Base-by-base conservation (phyloP, 352 stramenopile species). In the Pythium periplocum region DNA sequence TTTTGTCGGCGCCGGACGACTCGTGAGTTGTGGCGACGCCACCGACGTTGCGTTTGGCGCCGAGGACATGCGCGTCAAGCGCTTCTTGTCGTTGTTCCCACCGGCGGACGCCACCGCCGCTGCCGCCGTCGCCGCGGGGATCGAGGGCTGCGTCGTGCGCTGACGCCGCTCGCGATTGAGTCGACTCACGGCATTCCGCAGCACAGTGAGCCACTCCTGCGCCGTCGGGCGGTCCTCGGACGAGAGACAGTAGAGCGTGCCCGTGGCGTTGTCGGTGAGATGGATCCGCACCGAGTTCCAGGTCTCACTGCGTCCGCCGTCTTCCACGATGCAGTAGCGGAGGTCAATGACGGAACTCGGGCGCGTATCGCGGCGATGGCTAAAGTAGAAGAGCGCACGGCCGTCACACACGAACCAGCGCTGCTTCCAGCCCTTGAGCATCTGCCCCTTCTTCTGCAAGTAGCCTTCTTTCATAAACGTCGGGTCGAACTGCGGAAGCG, bases 361-460 rank as follows among this genome's bases (percentile, higher is more conserved):
- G 45, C 78, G 79, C 39, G 69, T 68, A 43, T 91, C 80, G 53
- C 86, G 81, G 53, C 69, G 67, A 1, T 66, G 71, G 51, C 79
- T 86, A 71, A 81, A 91, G 62, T 91, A 91, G 33, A 68, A 82
- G 31, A 91, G 59, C 54, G 75, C 75, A 39, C 80, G 75, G 31
- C 78, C 80, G 49, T 91, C 80, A 61, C 80, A 91, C 26, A 92
- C 78, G 48, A 92, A 92, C 72, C 81, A 92, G 41, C 81, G 78
- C 42, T 79, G 80, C 52, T 86, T 90, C 78, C 78, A 90, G 17
- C 80, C 71, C 60, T 87, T 87, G 8, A 92, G 65, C 5, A 81
- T 71, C 49, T 87, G 75, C 2, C 81, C 81, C 60, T 90, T 87
- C 62, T 92, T 92, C 64, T 89, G 76, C 39, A 92, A 48, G 45